Percentiles rank a stretch among this genome's conserved stretches.
Evolutionary conservation across 2,329 filamentous ascomycete genomes (phyloP).

Genomic region (Sporothrix dimorphospora): DNA sequence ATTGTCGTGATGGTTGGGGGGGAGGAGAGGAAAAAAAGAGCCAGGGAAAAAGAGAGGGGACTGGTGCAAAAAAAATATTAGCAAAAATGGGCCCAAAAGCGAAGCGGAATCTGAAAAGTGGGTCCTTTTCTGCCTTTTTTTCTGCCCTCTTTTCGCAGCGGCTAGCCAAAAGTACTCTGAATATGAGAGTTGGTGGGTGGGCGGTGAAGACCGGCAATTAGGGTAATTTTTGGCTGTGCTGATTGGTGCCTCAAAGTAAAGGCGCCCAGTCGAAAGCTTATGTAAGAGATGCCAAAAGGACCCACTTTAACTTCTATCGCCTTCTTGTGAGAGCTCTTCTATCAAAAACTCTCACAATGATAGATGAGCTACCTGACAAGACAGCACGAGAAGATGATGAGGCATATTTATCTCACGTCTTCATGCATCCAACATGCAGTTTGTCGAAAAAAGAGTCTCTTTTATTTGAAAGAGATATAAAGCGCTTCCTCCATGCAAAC

Average conservation of each 20-base stretch:
- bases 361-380: neutral
- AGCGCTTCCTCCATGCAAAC: slow-evolving; percentile 16
- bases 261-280: neutral
- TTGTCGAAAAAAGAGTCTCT: neutral
- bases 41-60: slow-evolving; percentile 13
- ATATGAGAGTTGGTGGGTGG: slow-evolving; percentile 38
- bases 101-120: slow-evolving; percentile 18
- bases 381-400: no score
- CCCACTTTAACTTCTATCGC: no score
- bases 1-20: slow-evolving; percentile 45
- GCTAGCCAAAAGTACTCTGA: neutral
- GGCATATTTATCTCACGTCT: no score
- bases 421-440: no score
- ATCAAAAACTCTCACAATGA: neutral
- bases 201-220: slow-evolving; percentile 54
- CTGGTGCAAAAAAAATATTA: slow-evolving; percentile 26
- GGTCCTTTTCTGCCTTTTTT: neutral
- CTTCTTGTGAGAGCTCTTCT: no score
- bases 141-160: neutral
- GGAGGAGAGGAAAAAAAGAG: slow-evolving; percentile 19
- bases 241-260: slow-evolving; percentile 11
- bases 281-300: slow-evolving; percentile 15
- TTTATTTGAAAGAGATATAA: neutral
- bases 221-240: slow-evolving; percentile 38
- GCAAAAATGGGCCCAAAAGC: slow-evolving; percentile 24